Percentiles rank a stretch among this genome's conserved stretches.
phyloP scores from a whole-genome alignment of 352 stramenopile species.

The Phytophthora crassamura region DNA sequence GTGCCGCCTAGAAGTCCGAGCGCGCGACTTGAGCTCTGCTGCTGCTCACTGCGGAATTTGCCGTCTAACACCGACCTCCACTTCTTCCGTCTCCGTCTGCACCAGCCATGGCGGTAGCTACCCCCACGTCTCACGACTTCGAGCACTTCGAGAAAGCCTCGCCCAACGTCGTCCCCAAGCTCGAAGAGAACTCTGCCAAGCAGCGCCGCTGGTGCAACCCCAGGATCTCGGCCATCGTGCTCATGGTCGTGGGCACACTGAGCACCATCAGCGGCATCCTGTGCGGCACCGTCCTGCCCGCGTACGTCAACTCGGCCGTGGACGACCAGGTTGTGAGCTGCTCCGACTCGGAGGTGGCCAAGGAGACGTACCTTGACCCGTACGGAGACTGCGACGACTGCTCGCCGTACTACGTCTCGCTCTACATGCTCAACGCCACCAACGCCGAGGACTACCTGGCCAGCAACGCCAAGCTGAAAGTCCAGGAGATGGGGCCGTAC shows the following conservation, averaged over 20 bases:
- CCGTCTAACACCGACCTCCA: neutral
- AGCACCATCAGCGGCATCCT: conserved; percentile 56
- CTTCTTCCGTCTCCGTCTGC: neutral
- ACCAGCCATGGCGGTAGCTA: conserved; percentile 22
- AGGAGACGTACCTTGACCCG: conserved; percentile 54
- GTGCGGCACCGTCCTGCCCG: conserved; percentile 59
- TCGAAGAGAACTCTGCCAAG: conserved; percentile 22
- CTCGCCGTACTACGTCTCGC: conserved; percentile 72
- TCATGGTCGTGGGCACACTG: conserved; percentile 46
- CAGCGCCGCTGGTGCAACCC: conserved; percentile 44
- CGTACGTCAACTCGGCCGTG: conserved; percentile 60
- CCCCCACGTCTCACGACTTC: conserved; percentile 33
- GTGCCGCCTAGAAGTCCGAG: conserved; percentile 4
- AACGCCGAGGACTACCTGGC: conserved; percentile 70
- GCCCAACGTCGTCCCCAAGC: conserved; percentile 31
- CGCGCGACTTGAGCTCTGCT: conserved; percentile 4
- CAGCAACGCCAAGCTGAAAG: conserved; percentile 57
- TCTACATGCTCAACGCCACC: conserved; percentile 81
- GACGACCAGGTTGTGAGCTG: conserved; percentile 48
- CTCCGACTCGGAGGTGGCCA: too few relatives aligned
- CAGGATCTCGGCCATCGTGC: conserved; percentile 37
- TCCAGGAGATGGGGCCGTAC: conserved; percentile 77
- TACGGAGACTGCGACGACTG: conserved; percentile 84
- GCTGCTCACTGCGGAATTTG: conserved; percentile 36
- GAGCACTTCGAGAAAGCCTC: conserved; percentile 37